Base-by-base conservation (phyloP, 1,284 basidiomycete genomes). In the Vanrija sp. region DNA sequence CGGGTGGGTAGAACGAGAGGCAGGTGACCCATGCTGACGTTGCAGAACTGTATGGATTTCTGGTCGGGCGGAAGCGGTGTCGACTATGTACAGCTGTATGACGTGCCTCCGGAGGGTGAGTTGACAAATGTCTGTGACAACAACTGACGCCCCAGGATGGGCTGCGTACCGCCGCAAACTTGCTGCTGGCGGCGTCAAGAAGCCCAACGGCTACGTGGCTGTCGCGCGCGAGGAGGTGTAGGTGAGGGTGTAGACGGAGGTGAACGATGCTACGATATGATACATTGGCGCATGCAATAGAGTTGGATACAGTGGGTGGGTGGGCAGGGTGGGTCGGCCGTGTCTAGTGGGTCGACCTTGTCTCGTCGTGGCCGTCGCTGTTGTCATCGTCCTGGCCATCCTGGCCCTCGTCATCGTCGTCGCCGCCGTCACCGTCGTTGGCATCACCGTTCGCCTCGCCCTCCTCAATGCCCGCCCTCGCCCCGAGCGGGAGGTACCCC, bases 1-100 rank as follows among this genome's bases (percentile, higher is more conserved):
- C 81, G 83, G 57, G 76, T 76, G 46, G 56, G 71, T 67, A 14
- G 1, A 38, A 1, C 21, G 19, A 2, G 14, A 12, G 3, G 6
- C 29, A 14, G 2, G 3, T 28, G 12, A 16, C 49, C 47, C 15
- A 14, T 48, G 51, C 54, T 55, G 38, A 29, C 28, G 16, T 43
- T 21, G 3, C 57, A 78, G 65, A 99, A 99, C 75, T 98, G 96
- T 76, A 84, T 83, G 62, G 95, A 98, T 77, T 98, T 99, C 73
- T 98, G 95, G 95, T 85, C 86, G 45, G 83, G 83, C 50, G 91
- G 92, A 19, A 80, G 81, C 57, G 90, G 89, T 1, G 86, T 98
- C 25, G 87, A 95, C 73, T 99, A 98, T 76, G 86, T 87, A 45
- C 80, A 82, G 60, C 72, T 98, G 69, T 97, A 94, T 74, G 94